phyloP scores from a whole-genome alignment of 331 rosid species.

The Erythrophleum ivorense region DNA sequence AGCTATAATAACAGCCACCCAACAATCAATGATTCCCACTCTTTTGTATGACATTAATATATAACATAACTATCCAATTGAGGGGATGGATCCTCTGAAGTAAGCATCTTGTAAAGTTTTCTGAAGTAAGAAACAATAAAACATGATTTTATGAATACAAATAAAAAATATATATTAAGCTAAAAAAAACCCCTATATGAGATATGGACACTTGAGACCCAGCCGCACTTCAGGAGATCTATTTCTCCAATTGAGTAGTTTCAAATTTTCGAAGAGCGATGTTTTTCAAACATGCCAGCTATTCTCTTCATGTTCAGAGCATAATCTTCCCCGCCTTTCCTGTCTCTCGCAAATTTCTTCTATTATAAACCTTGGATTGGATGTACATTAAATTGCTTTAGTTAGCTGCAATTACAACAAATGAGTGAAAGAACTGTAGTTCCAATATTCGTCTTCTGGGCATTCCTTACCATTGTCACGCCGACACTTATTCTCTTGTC shows the following conservation, averaged over 20 bases:
- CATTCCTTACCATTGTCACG: conserved; percentile 59
- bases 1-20: conserved; percentile 51
- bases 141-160: too few species aligned
- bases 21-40: conserved; percentile 41
- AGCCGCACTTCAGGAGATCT: too few species aligned
- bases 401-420: conserved; percentile 16
- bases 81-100: too few species aligned
- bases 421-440: conserved; percentile 63
- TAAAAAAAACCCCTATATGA: too few species aligned
- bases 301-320: conserved; percentile 9
- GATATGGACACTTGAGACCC: too few species aligned
- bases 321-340: background rate
- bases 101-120: too few species aligned
- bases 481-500: conserved; percentile 59
- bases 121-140: too few species aligned
- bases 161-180: too few species aligned
- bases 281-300: conserved; percentile 46
- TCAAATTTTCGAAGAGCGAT: conserved; percentile 13
- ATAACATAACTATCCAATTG: background rate
- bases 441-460: conserved; percentile 70
- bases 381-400: background rate
- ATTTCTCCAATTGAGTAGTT: background rate
- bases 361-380: conserved; percentile 1
- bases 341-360: background rate
- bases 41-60: background rate